phyloP scores from a whole-genome alignment of 352 stramenopile genomes.

The Phytophthora sojae region DNA sequence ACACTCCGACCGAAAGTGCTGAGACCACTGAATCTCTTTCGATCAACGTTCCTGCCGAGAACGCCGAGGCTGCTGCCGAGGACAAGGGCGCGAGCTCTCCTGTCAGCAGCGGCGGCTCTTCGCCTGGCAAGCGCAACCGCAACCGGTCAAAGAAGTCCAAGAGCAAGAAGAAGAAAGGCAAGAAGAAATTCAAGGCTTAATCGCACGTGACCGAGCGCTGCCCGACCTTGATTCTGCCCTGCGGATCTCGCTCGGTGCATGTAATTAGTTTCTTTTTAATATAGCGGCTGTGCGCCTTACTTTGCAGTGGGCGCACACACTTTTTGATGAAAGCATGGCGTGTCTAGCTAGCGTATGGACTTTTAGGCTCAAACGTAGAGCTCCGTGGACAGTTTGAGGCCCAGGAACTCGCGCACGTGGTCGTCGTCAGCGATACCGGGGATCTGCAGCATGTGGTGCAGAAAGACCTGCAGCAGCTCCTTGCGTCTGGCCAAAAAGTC shows the following conservation, averaged over 20 bases:
- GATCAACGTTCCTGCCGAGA: slow-evolving; percentile 30
- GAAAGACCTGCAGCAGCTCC: slow-evolving; percentile 57
- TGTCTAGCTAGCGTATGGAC: slow-evolving; percentile 9
- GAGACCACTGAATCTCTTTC: slow-evolving; percentile 27
- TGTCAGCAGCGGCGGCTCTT: slow-evolving; percentile 27
- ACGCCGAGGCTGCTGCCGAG: slow-evolving; percentile 22
- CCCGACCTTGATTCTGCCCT: slow-evolving; percentile 8
- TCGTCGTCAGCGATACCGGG: slow-evolving; percentile 63
- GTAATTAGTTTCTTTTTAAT: slow-evolving; percentile 38
- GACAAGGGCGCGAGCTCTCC: slow-evolving; percentile 37
- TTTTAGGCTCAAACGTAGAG: slow-evolving; percentile 60
- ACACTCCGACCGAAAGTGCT: slow-evolving; percentile 6
- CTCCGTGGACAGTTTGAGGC: slow-evolving; percentile 62
- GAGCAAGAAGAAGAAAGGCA: slow-evolving; percentile 68
- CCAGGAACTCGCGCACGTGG: slow-evolving; percentile 67
- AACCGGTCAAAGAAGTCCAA: slow-evolving; percentile 60
- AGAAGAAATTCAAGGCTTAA: slow-evolving; percentile 51
- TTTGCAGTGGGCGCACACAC: slow-evolving; percentile 16
- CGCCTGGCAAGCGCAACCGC: slow-evolving; percentile 29
- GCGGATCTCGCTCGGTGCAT: slow-evolving; percentile 5
- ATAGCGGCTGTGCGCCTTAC: slow-evolving; percentile 23
- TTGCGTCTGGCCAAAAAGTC: slow-evolving; percentile 70
- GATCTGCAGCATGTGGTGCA: slow-evolving; percentile 72
- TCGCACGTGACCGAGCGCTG: slow-evolving; percentile 5
- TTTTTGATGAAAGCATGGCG: slow-evolving; percentile 26